Evolutionary conservation across 1,284 basidiomycete species (phyloP), one percentile per base, ranked within the genome.

Genomic region (Chondrostereum purpureum): DNA sequence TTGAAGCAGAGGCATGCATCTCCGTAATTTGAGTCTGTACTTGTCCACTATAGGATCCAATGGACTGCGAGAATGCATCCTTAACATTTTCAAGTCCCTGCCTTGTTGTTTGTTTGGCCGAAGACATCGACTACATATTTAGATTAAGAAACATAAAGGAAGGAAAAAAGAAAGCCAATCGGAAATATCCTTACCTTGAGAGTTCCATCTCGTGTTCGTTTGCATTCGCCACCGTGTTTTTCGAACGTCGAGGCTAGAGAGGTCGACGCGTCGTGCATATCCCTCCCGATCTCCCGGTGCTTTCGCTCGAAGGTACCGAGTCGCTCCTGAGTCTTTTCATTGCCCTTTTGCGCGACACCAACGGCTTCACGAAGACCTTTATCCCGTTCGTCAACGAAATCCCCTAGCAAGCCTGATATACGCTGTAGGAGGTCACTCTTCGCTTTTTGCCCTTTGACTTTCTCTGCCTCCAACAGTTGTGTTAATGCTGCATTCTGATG

Each of bases 391-490:
- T 76, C 66, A 10, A 82, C 74, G 60, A 86, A 92, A 14, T 79
- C 81, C 16, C 75, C 76, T 2, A 95, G 66, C 50, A 92, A 68
- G 4, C 69, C 68, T 0, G 86, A 83, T 46, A 95, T 73, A 27
- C 81, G 80, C 39, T 82, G 73, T 34, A 91, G 65, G 4, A 95
- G 64, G 39, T 87, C 82, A 31, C 83, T 79, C 52, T 82, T 84
- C 2, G 86, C 76, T 42, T 73, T 75, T 20, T 80, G 75, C 0
- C 81, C 75, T 51, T 79, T 84, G 4, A 63, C 58, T 57, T 75
- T 78, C 62, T 94, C 88, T 3, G 75, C 65, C 50, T 81, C 75
- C 2, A 94, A 65, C 49, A 90, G 66, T 18, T 70, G 68, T 1
- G 66, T 63, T 21, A 96, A 70, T 1, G 73, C 62, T n/a, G 70